phyloP scores from a whole-genome alignment of 176 grass and related monocot genomes.

The Oryza coarctata region DNA sequence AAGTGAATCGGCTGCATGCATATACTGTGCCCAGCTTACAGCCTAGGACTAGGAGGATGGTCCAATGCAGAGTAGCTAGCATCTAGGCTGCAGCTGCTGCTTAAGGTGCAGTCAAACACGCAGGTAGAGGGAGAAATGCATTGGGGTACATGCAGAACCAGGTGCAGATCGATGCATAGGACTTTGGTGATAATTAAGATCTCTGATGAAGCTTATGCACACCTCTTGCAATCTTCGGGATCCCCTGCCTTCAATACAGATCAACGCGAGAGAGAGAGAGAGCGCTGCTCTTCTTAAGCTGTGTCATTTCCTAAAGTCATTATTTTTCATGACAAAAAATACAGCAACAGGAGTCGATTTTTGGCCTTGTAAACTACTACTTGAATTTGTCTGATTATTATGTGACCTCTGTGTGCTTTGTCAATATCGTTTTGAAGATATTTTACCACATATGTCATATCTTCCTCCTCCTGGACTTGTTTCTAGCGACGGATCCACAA shows the following conservation, averaged over 20 bases:
- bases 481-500: neutral
- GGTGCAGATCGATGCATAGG: constrained; percentile 22
- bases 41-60: constrained; percentile 45
- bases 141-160: neutral
- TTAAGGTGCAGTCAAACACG: constrained; percentile 42
- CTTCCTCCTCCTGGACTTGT: neutral
- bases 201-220: neutral
- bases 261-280: no score
- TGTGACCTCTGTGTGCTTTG: neutral
- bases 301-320: neutral
- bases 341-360: neutral
- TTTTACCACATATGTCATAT: neutral
- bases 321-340: neutral
- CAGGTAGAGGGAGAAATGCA: constrained; percentile 40
- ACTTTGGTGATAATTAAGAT: neutral
- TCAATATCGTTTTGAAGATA: neutral
- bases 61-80: constrained; percentile 50
- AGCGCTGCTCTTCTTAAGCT: neutral
- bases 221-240: neutral
- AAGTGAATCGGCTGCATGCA: constrained; percentile 13
- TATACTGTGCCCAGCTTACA: neutral
- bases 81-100: constrained; percentile 50
- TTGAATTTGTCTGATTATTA: neutral
- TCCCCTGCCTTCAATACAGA: neutral
- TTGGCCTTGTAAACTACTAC: neutral